These are phyloP conservation scores for Neonectria neomacrospora DNA, from an alignment of 2,329 filamentous ascomycete genomes.

Conservation along the genomic window DNA sequence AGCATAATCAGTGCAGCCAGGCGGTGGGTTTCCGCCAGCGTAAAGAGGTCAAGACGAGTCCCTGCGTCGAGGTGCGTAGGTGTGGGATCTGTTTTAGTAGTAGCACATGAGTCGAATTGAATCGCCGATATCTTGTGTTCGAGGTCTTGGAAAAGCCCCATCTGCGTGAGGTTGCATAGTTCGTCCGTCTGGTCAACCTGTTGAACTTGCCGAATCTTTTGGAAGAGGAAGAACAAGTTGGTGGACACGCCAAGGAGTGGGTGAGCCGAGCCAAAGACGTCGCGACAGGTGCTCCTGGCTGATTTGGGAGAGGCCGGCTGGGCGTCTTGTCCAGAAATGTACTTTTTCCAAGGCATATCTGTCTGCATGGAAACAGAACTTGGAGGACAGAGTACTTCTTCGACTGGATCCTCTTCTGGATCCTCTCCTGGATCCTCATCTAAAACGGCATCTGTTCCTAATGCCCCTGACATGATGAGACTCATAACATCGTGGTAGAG, in stretches of 20 bases:
- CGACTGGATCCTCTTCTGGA: not conserved
- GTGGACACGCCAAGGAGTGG: constrained; percentile 15
- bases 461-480: constrained; percentile 12
- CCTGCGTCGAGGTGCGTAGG: not conserved
- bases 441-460: not conserved
- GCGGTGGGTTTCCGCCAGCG: constrained; percentile 16
- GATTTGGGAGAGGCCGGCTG: no score
- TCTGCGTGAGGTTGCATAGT: no score
- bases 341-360: constrained; percentile 6
- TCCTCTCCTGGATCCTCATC: not conserved
- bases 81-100: not conserved
- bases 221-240: constrained; percentile 3
- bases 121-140: not conserved
- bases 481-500: constrained; percentile 24
- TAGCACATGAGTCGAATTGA: not conserved
- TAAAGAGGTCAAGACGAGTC: constrained; percentile 8
- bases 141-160: not conserved
- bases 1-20: constrained; percentile 25
- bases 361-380: not conserved
- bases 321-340: not conserved
- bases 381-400: not conserved
- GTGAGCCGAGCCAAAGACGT: not conserved
- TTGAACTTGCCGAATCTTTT: constrained; percentile 2
- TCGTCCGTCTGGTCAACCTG: not conserved
- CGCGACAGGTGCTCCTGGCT: not conserved